A percentile compares a stretch with the other conserved stretches of the same genome.
Conservation (phyloP, 2,329 filamentous ascomycete species). For the Microcyclosporella mali region DNA sequence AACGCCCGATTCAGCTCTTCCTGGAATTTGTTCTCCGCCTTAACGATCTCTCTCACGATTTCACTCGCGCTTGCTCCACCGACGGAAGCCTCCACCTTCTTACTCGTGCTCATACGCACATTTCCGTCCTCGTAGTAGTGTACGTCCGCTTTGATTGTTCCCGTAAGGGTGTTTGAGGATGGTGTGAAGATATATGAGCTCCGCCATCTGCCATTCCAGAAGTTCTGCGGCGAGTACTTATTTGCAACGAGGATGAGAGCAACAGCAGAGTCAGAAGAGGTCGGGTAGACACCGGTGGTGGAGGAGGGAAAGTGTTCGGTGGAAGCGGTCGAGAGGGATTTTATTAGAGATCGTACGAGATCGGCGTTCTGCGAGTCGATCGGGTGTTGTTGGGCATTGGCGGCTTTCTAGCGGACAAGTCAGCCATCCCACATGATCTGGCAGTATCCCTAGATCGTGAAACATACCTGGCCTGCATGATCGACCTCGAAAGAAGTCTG, state of each 20-base stretch:
- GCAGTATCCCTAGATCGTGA: neutral
- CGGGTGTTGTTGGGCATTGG: slow-evolving; percentile 69
- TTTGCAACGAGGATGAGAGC: slow-evolving; percentile 84
- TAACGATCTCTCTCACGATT: slow-evolving; percentile 70
- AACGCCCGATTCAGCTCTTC: slow-evolving; percentile 93
- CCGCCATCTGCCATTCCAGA: slow-evolving; percentile 98
- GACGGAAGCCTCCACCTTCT: slow-evolving; percentile 60
- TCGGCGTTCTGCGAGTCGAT: slow-evolving; percentile 71
- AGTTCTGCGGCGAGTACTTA: slow-evolving; percentile 97
- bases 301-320: slow-evolving; percentile 83
- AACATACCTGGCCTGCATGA: slow-evolving; percentile 65
- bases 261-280: slow-evolving; percentile 66
- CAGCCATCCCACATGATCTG: neutral
- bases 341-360: slow-evolving; percentile 76
- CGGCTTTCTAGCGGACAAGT: slow-evolving; percentile 60
- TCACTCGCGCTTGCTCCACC: slow-evolving; percentile 57
- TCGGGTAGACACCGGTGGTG: slow-evolving; percentile 75
- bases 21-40: slow-evolving; percentile 85
- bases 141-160: slow-evolving; percentile 85
- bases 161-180: slow-evolving; percentile 61
- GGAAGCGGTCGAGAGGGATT: slow-evolving; percentile 68
- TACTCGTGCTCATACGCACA: slow-evolving; percentile 85
- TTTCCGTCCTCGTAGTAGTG: slow-evolving; percentile 99
- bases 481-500: slow-evolving; percentile 85
- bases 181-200: slow-evolving; percentile 76